phyloP scores from a whole-genome alignment of 1,284 basidiomycete species.

The Leccinum variabile region DNA sequence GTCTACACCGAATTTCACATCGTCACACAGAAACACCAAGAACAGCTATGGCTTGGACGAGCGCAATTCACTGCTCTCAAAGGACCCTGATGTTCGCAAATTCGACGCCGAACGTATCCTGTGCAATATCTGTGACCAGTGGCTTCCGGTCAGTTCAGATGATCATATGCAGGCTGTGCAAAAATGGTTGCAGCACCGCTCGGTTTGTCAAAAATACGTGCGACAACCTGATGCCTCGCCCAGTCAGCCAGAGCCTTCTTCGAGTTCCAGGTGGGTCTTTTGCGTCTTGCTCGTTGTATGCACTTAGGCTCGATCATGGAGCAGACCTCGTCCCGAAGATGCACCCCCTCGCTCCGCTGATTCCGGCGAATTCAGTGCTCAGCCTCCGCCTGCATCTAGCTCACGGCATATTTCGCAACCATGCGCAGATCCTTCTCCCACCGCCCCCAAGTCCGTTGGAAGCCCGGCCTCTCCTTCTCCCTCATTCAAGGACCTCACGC shows the following conservation, averaged over 20 bases:
- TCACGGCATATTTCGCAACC: slow-evolving; percentile 16
- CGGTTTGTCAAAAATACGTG: slow-evolving; percentile 42
- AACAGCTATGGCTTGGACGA: slow-evolving; percentile 59
- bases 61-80: slow-evolving; percentile 53
- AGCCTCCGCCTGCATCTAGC: slow-evolving; percentile 6
- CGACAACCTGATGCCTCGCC: slow-evolving; percentile 11
- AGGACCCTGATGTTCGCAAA: slow-evolving; percentile 66
- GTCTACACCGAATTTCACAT: slow-evolving; percentile 15
- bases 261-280: slow-evolving; percentile 26
- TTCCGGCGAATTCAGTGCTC: slow-evolving; percentile 15
- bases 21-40: slow-evolving; percentile 40
- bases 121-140: slow-evolving; percentile 65
- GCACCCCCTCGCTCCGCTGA: slow-evolving; percentile 7
- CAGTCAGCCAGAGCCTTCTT: slow-evolving; percentile 26
- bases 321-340: slow-evolving; percentile 21
- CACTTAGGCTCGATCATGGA: not conserved
- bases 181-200: slow-evolving; percentile 53
- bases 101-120: slow-evolving; percentile 69
- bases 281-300: not conserved
- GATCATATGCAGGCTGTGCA: slow-evolving; percentile 55
- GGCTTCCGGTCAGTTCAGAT: slow-evolving; percentile 55
- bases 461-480: slow-evolving; percentile 36
- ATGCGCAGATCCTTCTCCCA: slow-evolving; percentile 12
- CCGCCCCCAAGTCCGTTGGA: slow-evolving; percentile 15
- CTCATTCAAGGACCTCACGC: slow-evolving; percentile 53